Base-by-base conservation (phyloP, 2,329 filamentous ascomycete species). In the Colletotrichum salicis region DNA sequence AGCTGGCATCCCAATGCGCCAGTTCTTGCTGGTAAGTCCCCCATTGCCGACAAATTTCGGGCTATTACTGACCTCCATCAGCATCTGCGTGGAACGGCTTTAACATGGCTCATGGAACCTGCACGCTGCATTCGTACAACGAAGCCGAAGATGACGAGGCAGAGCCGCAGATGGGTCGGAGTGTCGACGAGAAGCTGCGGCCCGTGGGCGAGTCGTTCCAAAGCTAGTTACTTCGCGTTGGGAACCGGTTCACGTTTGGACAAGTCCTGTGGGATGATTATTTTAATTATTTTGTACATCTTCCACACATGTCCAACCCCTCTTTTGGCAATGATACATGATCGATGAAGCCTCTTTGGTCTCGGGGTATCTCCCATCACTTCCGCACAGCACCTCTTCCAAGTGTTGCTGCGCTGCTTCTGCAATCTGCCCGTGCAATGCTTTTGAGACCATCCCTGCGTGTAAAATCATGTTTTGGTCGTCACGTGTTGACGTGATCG, bases 1-100 rank as follows among this genome's bases (percentile, higher is more conserved):
- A 94, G 92, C 78, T 97, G 95, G 95, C 95, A 97, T 83, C 95
- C 95, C 0, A 92, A 88, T 74, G 94, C 93, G 2, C 94, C 95
- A 1, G 86, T 97, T 52, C 86, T 98, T 74, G 95, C 87, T 77
- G 87, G 88, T 89, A 79, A 82, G 86, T 84, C 55, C 31, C 52
- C 67, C 6, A 54, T 51, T 22, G 7, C 55, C 22, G 41, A n/a
- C 60, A 1, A 5, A 29, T 56, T 55, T 31, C 35, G 13, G 45
- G 1, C 35, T 22, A 11, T n/a, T 8, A 10, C 37, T 41, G 19
- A 51, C 70, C 54, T 73, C 35, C 12, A 11, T 3, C 57, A 94
- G 94, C 94, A 51, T 96, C 94, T 10, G 90, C 92, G 0, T 94
- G 94, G 91, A 95, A 95, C 75, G 93, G 93, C 27, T 93, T 90